Evolutionary conservation across 495 filamentous ascomycete species (phyloP).

Genomic region (Podospora pseudocomata): DNA sequence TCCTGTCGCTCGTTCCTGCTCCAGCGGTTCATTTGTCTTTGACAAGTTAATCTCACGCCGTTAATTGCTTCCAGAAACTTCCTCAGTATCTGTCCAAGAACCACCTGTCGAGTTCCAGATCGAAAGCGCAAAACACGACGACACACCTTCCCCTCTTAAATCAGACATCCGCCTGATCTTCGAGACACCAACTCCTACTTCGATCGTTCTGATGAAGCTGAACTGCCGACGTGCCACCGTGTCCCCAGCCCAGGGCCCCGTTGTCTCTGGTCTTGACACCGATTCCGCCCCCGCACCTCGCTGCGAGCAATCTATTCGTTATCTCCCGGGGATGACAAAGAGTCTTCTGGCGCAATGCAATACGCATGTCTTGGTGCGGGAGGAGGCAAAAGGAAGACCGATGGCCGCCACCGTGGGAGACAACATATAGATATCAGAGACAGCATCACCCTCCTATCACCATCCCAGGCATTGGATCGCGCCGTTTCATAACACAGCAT

Average conservation of each 20-base stretch:
- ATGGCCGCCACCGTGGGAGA: not conserved
- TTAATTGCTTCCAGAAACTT: not conserved
- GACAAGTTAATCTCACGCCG: too few species aligned
- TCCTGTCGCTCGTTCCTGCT: too few species aligned
- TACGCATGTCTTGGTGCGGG: not conserved
- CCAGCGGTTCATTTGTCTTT: too few species aligned
- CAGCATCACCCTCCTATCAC: not conserved
- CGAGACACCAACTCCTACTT: not conserved
- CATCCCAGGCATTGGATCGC: not conserved
- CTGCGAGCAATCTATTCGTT: not conserved
- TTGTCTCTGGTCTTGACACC: not conserved
- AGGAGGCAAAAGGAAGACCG: not conserved
- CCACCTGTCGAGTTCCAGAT: too few species aligned
- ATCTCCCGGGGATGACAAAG: not conserved
- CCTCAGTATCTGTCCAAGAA: not conserved
- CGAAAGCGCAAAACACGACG: too few species aligned
- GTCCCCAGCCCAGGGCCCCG: too few species aligned
- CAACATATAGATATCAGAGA: not conserved
- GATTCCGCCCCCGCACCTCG: not conserved
- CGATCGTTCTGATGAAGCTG: not conserved
- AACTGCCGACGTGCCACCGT: not conserved
- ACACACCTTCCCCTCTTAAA: not conserved
- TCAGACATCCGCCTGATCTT: not conserved
- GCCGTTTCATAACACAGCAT: conserved; percentile 7
- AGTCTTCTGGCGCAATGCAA: not conserved